phyloP scores from a whole-genome alignment of 129 eudicot genomes.

The Flaveria trinervia region DNA sequence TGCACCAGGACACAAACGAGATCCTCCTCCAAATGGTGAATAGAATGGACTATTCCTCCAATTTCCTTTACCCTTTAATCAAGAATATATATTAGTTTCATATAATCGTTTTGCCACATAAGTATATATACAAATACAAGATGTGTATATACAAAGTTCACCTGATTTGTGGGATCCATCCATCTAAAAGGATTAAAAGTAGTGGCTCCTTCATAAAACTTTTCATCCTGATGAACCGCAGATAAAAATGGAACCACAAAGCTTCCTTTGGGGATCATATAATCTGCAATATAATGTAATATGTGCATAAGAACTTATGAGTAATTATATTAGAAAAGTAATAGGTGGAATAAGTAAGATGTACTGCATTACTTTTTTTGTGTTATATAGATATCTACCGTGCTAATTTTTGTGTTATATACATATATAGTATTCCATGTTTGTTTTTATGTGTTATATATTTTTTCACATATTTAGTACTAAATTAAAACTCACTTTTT shows the following conservation, averaged over 20 bases:
- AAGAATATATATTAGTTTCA: neutral
- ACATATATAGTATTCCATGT: too few relatives aligned
- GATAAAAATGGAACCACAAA: constrained; percentile 82
- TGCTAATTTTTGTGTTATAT: too few relatives aligned
- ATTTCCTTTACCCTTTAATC: constrained; percentile 60
- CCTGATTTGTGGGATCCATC: constrained; percentile 60
- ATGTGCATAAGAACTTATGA: neutral
- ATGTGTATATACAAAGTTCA: constrained; percentile 7
- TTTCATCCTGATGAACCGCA: constrained; percentile 64
- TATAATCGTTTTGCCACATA: neutral
- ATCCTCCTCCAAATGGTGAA: constrained; percentile 86
- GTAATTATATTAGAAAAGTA: neutral
- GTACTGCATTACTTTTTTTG: too few relatives aligned
- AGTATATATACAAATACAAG: neutral
- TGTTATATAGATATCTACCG: too few relatives aligned
- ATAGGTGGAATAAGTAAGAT: neutral
- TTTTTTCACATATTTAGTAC: too few relatives aligned
- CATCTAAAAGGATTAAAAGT: constrained; percentile 76
- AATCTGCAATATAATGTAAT: constrained; percentile 39
- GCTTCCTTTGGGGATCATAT: constrained; percentile 68
- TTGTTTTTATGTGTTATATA: too few relatives aligned
- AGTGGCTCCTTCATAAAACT: constrained; percentile 43
- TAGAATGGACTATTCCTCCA: constrained; percentile 79
- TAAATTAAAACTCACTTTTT: too few relatives aligned
- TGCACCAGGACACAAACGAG: constrained; percentile 84